Evolutionary conservation across 202 grass and related monocot species (phyloP).

Genomic region (Hordeum pubiflorum): DNA sequence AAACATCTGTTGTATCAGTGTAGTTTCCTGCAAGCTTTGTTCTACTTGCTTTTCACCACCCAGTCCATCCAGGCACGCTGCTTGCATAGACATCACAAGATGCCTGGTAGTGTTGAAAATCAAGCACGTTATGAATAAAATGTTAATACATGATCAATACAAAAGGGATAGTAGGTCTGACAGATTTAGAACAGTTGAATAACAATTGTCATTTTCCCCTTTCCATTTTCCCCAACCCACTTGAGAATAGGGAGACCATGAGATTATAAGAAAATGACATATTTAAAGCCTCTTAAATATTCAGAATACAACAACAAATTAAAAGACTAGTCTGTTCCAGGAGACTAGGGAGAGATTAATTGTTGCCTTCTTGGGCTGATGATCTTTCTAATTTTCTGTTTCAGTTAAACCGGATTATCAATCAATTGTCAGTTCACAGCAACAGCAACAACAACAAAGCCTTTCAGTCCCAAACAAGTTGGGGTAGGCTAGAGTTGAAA

Average conservation of each 20-base stretch:
- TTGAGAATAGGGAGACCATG: background rate
- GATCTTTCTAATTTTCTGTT: background rate
- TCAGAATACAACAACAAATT: background rate
- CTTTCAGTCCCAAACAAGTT: background rate
- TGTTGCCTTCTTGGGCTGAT: background rate
- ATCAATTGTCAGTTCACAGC: too few species aligned
- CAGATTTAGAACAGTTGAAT: background rate
- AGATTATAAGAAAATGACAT: background rate
- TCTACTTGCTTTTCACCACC: conserved; percentile 90
- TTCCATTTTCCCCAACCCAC: background rate
- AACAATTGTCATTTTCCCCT: background rate
- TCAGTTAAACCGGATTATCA: too few species aligned
- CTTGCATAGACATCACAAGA: conserved; percentile 98
- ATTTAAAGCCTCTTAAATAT: background rate
- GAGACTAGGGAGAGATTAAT: background rate
- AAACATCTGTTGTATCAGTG: conserved; percentile 96
- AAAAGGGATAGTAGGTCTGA: background rate
- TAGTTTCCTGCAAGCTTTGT: conserved; percentile 84
- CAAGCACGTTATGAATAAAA: conserved; percentile 21
- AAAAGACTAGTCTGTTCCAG: background rate
- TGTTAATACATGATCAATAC: conserved; percentile 15
- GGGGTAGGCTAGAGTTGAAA: background rate
- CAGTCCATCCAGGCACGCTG: conserved; percentile 69
- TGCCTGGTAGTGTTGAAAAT: conserved; percentile 59
- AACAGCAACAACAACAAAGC: background rate